Evolutionary conservation across 176 grass and related monocot genomes (phyloP), one percentile per base, ranked within the genome.

Genomic region (Oryza longistaminata): DNA sequence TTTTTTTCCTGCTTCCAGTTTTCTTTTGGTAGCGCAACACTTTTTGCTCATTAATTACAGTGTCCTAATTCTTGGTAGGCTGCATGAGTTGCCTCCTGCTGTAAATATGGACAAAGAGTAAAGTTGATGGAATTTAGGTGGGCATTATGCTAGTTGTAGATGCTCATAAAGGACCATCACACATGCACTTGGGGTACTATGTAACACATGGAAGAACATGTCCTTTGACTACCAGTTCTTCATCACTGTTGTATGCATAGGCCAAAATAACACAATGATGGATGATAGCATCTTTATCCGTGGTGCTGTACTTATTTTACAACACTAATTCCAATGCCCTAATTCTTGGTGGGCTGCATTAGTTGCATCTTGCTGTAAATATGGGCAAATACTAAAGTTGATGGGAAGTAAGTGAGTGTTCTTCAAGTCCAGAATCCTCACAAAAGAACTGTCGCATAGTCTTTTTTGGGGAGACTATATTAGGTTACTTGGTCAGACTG

Each of bases 1-100:
- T 61, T 61, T 61, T 61, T 35, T 61, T 21, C 9, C 8, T 6
- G 21, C 58, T 61, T 21, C 50, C 50, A 17, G 50, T 53, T 53
- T 24, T 37, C 29, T 46, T 69, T 79, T 83, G 15, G 9, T 27
- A 70, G 8, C 46, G 25, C 45, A 43, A 24, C 29, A n/a, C 29
- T 34, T 81, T 87, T 58, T 71, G 13, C 64, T 85, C 55, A 39
- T 77, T 33, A 73, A 2, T 19, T 50, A 65, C 21, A 49, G 46
- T 81, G 77, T 85, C 88, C 85, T 91, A 80, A 86, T 85, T 89
- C 71, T 77, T 77, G 88, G 83, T 25, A 77, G 66, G 33, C 65
- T 13, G 4, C 65, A 55, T 53, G 52, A 89, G 88, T 89, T 71
- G 40, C 19, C 1, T 81, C 31, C 58, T 85, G 7, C 71, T 89